Conservation (phyloP, 345 rosid species). For the Melaleuca quinquenervia region DNA sequence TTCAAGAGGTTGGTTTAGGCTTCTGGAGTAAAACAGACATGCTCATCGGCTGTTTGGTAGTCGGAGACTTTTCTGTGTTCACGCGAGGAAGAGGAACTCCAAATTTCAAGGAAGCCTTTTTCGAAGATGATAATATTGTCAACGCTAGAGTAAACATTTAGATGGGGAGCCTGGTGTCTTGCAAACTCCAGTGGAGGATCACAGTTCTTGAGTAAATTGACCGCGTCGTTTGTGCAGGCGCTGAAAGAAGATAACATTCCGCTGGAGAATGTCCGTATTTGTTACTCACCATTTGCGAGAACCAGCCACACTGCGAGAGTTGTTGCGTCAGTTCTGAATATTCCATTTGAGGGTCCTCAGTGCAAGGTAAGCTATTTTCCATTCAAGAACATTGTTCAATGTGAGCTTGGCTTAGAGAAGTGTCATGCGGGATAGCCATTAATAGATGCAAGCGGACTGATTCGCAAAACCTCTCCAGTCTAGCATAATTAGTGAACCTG, state of each 20-base stretch:
- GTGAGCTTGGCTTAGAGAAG: not conserved
- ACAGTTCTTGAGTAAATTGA: not conserved
- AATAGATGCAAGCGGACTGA: not conserved
- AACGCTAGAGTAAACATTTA: not conserved
- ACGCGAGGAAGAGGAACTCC: not conserved
- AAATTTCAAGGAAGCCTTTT: not conserved
- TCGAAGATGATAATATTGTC: not conserved
- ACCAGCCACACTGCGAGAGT: constrained; percentile 75
- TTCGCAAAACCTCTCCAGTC: not conserved
- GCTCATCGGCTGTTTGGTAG: not conserved
- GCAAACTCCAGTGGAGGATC: not conserved
- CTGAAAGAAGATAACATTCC: constrained; percentile 44
- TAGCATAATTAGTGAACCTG: not conserved
- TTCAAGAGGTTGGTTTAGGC: not conserved
- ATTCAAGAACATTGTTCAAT: not conserved
- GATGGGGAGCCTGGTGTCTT: not conserved
- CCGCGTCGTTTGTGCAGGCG: constrained; percentile 32
- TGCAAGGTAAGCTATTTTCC: constrained; percentile 38
- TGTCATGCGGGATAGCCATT: not conserved
- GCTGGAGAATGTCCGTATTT: constrained; percentile 59
- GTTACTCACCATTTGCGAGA: constrained; percentile 88
- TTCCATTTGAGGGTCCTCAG: constrained; percentile 69
- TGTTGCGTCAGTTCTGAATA: constrained; percentile 51
- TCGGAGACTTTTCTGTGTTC: not conserved
- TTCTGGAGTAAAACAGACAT: not conserved